Percentiles rank a stretch among this genome's conserved stretches.
phyloP scores from a whole-genome alignment of 1,284 basidiomycete genomes.

The Malassezia obtusa region DNA sequence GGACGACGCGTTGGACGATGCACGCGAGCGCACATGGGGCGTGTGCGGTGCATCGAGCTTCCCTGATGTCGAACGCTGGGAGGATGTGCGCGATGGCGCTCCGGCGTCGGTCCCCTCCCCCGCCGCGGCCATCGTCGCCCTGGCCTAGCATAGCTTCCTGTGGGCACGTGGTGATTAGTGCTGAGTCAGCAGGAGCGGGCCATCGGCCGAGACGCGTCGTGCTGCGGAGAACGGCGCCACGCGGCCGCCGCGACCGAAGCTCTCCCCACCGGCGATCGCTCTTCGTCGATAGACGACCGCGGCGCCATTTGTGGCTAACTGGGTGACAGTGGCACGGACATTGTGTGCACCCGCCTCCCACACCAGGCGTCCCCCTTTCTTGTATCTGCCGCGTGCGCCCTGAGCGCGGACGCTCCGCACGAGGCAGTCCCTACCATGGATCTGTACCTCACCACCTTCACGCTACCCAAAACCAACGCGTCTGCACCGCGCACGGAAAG shows the following conservation, averaged over 20 bases:
- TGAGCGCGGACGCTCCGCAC: conserved; percentile 11
- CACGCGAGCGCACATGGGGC: not conserved
- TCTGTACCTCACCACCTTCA: conserved; percentile 12
- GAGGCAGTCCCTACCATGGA: conserved; percentile 16
- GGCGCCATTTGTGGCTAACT: too few relatives aligned
- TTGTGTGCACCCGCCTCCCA: not conserved
- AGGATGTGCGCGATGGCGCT: not conserved
- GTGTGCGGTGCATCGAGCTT: not conserved
- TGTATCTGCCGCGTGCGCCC: not conserved
- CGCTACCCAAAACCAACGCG: conserved; percentile 1
- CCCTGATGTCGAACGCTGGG: not conserved
- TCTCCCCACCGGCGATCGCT: conserved; percentile 12
- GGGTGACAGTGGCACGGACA: not conserved
- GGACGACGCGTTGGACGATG: not conserved
- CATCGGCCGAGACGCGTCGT: conserved; percentile 5
- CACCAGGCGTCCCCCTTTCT: not conserved
- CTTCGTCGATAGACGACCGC: too few relatives aligned
- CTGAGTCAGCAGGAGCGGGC: not conserved
- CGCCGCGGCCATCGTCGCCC: not conserved
- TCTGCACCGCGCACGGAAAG: not conserved
- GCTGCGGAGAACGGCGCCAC: too few relatives aligned
- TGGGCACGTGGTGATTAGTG: not conserved
- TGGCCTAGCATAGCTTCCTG: too few relatives aligned
- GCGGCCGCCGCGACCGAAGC: conserved; percentile 15
- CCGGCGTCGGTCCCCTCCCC: not conserved